Conservation (phyloP, 2,329 filamentous ascomycete genomes). For the Onygena corvina region DNA sequence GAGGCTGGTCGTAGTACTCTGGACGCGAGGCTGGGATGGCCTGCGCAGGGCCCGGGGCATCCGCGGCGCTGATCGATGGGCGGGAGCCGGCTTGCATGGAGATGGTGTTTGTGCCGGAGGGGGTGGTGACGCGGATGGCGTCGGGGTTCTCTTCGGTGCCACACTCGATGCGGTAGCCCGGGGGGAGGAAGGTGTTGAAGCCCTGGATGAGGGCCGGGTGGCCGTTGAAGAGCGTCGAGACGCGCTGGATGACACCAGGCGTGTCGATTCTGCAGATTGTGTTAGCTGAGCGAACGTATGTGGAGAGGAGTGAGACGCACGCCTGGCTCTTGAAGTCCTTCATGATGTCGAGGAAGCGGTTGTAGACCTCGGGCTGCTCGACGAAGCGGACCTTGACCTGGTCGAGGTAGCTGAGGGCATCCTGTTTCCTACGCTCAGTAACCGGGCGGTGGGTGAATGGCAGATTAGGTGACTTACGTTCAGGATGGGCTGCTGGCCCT, state of each 20-base stretch:
- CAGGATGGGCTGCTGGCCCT: slow-evolving; percentile 74
- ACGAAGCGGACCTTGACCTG: slow-evolving; percentile 98
- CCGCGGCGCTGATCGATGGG: slow-evolving; percentile 26
- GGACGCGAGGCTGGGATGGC: slow-evolving; percentile 16
- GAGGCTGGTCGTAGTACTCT: slow-evolving; percentile 33
- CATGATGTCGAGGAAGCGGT: slow-evolving; percentile 96
- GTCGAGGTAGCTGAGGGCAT: slow-evolving; percentile 88
- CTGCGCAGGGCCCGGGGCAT: slow-evolving; percentile 21
- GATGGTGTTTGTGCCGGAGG: slow-evolving; percentile 91
- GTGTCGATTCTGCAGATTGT: slow-evolving; percentile 61
- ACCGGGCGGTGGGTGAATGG: too few relatives aligned
- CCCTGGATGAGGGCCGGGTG: slow-evolving; percentile 93
- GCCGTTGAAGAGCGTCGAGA: slow-evolving; percentile 88
- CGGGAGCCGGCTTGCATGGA: slow-evolving; percentile 51
- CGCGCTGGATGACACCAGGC: slow-evolving; percentile 89
- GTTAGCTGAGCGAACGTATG: slow-evolving; percentile 17
- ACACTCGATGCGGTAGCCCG: slow-evolving; percentile 92
- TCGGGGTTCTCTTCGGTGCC: slow-evolving; percentile 89
- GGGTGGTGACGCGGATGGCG: slow-evolving; percentile 90
- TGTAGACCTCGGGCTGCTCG: slow-evolving; percentile 94
- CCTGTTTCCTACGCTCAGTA: slow-evolving; percentile 48
- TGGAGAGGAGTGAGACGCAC: slow-evolving; percentile 41
- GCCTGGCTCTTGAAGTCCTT: slow-evolving; percentile 99
- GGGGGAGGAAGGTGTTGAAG: slow-evolving; percentile 94
- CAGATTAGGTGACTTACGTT: slow-evolving; percentile 49